A percentile compares a stretch with the other conserved stretches of the same genome.
Evolutionary conservation across 1,284 basidiomycete species (phyloP).

Genomic region (Lentinula novae-zelandiae): DNA sequence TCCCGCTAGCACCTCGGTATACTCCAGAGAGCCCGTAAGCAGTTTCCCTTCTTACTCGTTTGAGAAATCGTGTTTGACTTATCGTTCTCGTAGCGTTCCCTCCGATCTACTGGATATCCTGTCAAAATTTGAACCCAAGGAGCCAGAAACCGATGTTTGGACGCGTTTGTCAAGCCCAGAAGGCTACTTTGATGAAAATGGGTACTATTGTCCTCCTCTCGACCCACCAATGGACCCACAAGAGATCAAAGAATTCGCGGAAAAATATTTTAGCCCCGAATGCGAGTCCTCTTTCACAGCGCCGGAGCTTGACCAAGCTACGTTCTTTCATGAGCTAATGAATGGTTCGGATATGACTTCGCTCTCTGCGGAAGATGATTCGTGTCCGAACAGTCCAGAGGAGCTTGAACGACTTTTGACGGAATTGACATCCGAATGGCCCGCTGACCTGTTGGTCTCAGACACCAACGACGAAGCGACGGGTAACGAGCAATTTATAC

Average conservation of each 20-base stretch:
- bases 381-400: background rate
- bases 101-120: background rate
- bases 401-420: background rate
- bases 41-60: background rate
- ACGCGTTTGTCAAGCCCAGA: background rate
- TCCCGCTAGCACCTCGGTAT: background rate
- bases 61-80: background rate
- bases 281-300: background rate
- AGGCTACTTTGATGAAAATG: background rate
- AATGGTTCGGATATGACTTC: too few relatives aligned
- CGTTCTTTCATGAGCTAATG: background rate
- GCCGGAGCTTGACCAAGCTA: background rate
- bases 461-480: background rate
- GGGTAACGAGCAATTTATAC: too few relatives aligned
- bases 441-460: background rate
- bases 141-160: background rate
- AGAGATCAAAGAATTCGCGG: background rate
- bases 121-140: background rate
- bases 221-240: constrained; percentile 3
- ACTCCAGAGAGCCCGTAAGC: background rate
- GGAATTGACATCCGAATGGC: background rate
- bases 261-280: background rate
- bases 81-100: background rate
- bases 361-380: background rate
- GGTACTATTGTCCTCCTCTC: background rate